Base-by-base conservation (phyloP, 2,329 filamentous ascomycete genomes). In the Polychaeton citri region DNA sequence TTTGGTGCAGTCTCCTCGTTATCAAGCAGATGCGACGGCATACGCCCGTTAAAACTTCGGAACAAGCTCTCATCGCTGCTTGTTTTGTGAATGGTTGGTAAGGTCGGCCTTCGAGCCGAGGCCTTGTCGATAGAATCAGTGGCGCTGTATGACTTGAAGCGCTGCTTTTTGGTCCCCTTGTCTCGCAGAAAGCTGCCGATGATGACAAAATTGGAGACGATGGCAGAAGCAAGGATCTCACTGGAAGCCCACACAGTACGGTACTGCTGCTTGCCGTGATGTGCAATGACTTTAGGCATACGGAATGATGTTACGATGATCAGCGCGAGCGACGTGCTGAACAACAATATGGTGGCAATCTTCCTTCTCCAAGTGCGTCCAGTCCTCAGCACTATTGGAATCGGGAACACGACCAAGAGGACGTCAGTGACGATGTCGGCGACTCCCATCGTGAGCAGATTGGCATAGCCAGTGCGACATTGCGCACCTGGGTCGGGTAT, bases 31-130 rank as follows among this genome's bases (percentile, higher is more conserved):
- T 76, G 54, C 12, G 70, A 65, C 4, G 69, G 64, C 20, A 76
- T 69, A 9, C 80, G 73, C 26, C 88, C 74, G 6, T 88, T 87
- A 3, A 94, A 51, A 41, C 79, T 82, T 34, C 81, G 69, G 4
- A 92, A 85, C 1, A 96, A 71, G 53, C 96, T 85, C 52, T 92
- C 86, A 49, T 96, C 88, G 47, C 85, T 94, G 30, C 84, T 86
- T 78, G 82, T 88, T 38, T 82, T 74, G 34, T 74, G 72, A 40
- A 77, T 62, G 31, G 79, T 43, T 64, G 69, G 43, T 68, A 63
- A 42, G 58, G 81, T 86, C 28, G 75, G 74, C 30, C 71, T 69
- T 3, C 71, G 62, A 9, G 68, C 62, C 2, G 77, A 75, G 12
- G 68, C 68, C 42, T 74, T 71, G 36, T 67, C 64, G 37, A 64